Percentiles rank a stretch among this genome's conserved stretches.
phyloP scores from a whole-genome alignment of 78 protist genomes.

The Andalucia godoyi region DNA sequence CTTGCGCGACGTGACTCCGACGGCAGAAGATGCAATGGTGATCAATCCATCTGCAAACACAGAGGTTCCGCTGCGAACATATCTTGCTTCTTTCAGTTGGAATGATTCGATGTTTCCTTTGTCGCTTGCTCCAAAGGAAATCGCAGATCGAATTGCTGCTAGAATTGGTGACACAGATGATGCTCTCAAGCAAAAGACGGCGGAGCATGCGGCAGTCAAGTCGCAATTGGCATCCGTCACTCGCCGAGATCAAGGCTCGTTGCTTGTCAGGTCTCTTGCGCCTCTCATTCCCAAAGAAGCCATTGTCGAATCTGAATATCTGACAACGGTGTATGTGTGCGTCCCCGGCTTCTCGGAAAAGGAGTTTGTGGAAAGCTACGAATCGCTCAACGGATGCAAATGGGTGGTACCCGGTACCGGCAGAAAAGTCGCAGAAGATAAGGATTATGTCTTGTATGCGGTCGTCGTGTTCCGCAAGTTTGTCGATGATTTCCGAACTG shows the following conservation, averaged over 20 bases:
- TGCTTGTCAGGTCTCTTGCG: neutral
- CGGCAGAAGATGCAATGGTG: neutral
- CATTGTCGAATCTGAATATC: neutral
- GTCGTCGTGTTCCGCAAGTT: slow-evolving; percentile 8
- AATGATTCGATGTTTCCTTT: too few species aligned
- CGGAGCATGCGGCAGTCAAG: neutral
- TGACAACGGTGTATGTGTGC: neutral
- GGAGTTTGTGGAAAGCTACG: neutral
- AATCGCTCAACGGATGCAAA: neutral
- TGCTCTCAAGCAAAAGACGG: neutral
- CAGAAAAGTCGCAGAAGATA: neutral
- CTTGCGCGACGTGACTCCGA: neutral
- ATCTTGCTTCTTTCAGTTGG: too few species aligned
- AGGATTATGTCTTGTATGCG: neutral
- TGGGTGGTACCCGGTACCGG: neutral
- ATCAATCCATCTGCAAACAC: too few species aligned
- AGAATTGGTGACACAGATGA: neutral
- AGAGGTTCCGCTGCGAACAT: too few species aligned
- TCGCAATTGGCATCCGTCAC: neutral
- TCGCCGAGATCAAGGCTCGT: neutral
- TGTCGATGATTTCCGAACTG: neutral
- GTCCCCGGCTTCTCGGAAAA: neutral
- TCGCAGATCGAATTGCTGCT: too few species aligned
- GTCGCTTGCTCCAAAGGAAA: too few species aligned
- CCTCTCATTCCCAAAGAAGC: neutral